A percentile compares a stretch with the other conserved stretches of the same genome.
These are phyloP conservation scores for Penicillium bovifimosum DNA, from an alignment of 495 filamentous ascomycete species.

Conservation along the genomic window DNA sequence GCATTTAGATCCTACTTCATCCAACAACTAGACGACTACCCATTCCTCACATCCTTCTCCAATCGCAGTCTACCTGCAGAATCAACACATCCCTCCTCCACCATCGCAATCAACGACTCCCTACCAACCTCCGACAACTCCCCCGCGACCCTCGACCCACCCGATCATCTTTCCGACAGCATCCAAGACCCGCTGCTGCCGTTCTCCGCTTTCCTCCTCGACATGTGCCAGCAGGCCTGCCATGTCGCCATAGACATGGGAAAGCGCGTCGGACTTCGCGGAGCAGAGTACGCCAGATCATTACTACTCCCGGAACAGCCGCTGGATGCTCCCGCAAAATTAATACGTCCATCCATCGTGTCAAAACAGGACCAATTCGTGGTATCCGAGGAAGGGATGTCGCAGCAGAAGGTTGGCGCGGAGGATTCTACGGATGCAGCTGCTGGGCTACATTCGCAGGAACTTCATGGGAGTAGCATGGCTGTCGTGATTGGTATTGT, in stretches of 20 bases:
- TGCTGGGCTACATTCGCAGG: constrained; percentile 23
- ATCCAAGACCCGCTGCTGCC: not conserved
- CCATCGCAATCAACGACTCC: constrained; percentile 13
- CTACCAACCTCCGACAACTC: constrained; percentile 10
- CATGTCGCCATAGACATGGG: constrained; percentile 14
- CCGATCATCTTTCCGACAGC: constrained; percentile 7
- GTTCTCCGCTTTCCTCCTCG: constrained; percentile 8
- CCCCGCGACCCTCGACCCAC: not conserved
- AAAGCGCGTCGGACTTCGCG: not conserved
- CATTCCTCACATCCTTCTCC: constrained; percentile 21
- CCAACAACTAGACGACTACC: constrained; percentile 29
- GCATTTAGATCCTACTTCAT: constrained; percentile 34
- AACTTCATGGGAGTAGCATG: constrained; percentile 39
- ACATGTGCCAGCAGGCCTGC: constrained; percentile 36
- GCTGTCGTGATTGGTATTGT: constrained; percentile 40
- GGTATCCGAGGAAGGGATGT: not conserved
- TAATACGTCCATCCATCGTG: not conserved
- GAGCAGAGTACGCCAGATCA: constrained; percentile 6
- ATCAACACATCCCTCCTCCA: constrained; percentile 6
- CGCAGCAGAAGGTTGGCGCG: constrained; percentile 3
- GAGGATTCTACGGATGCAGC: constrained; percentile 26
- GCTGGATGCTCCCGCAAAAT: not conserved
- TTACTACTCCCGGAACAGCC: not conserved
- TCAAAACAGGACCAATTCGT: not conserved
- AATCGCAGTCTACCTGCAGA: constrained; percentile 14